Conservation (phyloP, 129 eudicot genomes). For the Escallonia herrerae region DNA sequence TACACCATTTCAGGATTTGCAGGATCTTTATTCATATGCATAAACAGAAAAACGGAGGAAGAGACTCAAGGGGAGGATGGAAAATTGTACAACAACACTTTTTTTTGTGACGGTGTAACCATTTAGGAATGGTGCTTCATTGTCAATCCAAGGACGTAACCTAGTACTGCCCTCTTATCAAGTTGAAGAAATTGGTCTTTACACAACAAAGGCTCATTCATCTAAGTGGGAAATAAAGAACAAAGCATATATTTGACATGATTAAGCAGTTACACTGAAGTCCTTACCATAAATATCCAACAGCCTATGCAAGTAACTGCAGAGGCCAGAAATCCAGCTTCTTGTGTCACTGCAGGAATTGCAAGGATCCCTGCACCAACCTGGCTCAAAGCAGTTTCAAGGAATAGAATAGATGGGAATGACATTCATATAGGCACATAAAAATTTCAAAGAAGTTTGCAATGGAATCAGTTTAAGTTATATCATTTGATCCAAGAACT, state of each 20-base stretch:
- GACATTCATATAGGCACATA: background rate
- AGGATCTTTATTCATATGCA: background rate
- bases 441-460: no score
- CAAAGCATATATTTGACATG: no score
- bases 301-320: slow-evolving; percentile 72
- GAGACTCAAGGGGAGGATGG: background rate
- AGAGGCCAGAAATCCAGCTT: slow-evolving; percentile 94
- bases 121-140: background rate
- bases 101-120: no score
- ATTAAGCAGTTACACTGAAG: background rate
- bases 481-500: no score
- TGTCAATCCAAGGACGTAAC: background rate
- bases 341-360: slow-evolving; percentile 98
- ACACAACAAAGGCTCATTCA: no score
- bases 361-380: slow-evolving; percentile 98
- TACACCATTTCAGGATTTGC: slow-evolving; percentile 17
- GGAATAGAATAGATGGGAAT: slow-evolving; percentile 3
- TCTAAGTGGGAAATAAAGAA: no score
- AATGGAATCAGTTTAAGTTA: no score
- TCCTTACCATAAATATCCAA: slow-evolving; percentile 85
- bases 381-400: slow-evolving; percentile 26
- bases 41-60: background rate
- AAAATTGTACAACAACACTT: background rate
- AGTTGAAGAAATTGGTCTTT: no score
- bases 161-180: no score